phyloP scores from a whole-genome alignment of 2,329 filamentous ascomycete species.

The Colletotrichum incanum region DNA sequence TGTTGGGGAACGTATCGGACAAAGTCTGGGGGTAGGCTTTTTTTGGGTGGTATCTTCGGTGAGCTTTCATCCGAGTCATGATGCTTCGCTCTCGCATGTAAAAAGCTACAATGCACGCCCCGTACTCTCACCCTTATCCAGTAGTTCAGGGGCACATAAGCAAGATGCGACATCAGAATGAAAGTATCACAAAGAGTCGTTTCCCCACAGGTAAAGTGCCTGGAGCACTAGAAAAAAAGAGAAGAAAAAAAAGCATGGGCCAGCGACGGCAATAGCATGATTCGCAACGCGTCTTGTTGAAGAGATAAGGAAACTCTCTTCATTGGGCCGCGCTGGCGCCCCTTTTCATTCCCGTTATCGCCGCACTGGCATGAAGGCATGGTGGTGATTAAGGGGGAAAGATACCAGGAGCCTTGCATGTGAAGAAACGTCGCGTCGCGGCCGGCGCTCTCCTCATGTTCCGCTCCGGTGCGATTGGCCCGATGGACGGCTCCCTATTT shows the following conservation, averaged over 20 bases:
- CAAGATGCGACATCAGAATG: background rate
- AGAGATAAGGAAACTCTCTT: conserved; percentile 36
- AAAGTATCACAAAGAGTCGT: conserved; percentile 20
- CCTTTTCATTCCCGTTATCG: conserved; percentile 31
- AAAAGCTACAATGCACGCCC: background rate
- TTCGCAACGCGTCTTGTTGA: conserved; percentile 7
- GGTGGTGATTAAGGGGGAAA: conserved; percentile 2
- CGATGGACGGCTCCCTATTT: background rate
- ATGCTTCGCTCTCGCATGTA: background rate
- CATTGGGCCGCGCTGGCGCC: conserved; percentile 23
- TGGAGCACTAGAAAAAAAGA: background rate
- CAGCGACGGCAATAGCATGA: conserved; percentile 28
- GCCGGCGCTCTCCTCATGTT: background rate
- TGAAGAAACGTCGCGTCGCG: conserved; percentile 29
- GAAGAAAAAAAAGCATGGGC: conserved; percentile 11
- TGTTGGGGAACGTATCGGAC: background rate
- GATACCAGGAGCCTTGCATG: conserved; percentile 19
- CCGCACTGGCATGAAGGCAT: conserved; percentile 28
- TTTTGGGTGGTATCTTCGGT: background rate
- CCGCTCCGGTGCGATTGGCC: conserved; percentile 3
- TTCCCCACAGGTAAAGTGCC: conserved; percentile 8
- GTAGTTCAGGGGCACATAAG: background rate
- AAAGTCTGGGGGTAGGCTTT: background rate
- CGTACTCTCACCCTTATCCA: background rate
- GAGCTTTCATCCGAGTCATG: background rate